Conservation (phyloP, 2,329 filamentous ascomycete genomes). For the Colletotrichum simmondsii region DNA sequence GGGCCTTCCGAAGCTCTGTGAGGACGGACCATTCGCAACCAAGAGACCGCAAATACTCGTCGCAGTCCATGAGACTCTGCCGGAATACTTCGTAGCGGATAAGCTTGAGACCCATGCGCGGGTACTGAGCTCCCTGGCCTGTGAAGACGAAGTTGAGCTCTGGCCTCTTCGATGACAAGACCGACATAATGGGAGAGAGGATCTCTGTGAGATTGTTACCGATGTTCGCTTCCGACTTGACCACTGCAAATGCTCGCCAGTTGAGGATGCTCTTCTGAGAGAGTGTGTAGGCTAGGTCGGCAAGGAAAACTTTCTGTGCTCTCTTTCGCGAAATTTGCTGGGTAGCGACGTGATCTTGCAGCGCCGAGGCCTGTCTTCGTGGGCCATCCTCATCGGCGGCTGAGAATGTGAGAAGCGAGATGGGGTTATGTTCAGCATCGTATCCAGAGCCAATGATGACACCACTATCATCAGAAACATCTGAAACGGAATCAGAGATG, state of each 20-base stretch:
- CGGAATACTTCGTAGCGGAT: slow-evolving; percentile 54
- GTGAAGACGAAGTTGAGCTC: slow-evolving; percentile 54
- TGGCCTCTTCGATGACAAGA: slow-evolving; percentile 35
- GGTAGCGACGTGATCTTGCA: too few species aligned
- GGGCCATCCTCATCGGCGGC: too few species aligned
- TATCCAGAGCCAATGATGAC: too few species aligned
- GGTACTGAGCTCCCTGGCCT: slow-evolving; percentile 55
- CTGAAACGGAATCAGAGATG: too few species aligned
- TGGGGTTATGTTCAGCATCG: too few species aligned
- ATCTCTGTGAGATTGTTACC: not conserved
- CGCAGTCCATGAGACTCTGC: slow-evolving; percentile 46
- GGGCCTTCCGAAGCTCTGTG: slow-evolving; percentile 46
- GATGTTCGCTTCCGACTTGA: not conserved
- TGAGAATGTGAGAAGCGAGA: too few species aligned
- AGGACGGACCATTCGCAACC: slow-evolving; percentile 48
- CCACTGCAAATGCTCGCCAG: slow-evolving; percentile 5
- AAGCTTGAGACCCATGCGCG: slow-evolving; percentile 53
- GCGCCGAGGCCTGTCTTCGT: too few species aligned
- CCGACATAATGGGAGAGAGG: not conserved
- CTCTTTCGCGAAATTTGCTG: too few species aligned
- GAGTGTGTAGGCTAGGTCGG: not conserved
- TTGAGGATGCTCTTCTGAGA: not conserved
- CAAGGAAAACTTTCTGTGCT: not conserved
- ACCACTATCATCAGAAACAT: too few species aligned
- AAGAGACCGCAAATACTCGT: slow-evolving; percentile 17